Evolutionary conservation across 306 rosid species (phyloP).

Genomic region (Chamaecrista fasciculata): DNA sequence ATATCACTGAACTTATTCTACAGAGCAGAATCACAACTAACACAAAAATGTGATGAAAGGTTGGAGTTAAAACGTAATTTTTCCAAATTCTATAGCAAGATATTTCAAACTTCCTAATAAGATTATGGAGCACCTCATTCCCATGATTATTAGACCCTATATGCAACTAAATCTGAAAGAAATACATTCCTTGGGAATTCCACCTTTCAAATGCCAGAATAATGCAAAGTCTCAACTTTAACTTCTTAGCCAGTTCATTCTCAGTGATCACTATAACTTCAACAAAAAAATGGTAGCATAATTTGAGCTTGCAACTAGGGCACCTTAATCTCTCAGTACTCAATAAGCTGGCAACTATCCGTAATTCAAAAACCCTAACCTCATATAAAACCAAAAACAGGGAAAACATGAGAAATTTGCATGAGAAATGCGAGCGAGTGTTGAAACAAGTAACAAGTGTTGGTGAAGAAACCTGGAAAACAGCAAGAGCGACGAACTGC

Average conservation of each 20-base stretch:
- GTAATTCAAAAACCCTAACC: constrained; percentile 53
- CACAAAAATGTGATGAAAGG: not conserved
- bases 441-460: not conserved
- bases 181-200: not conserved
- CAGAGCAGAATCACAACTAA: not conserved
- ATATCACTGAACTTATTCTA: not conserved
- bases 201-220: not conserved
- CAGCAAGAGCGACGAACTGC: constrained; percentile 78
- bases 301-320: not conserved
- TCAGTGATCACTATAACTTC: not conserved
- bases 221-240: not conserved
- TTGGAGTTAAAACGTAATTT: constrained; percentile 27
- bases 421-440: not conserved
- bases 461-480: constrained; percentile 65
- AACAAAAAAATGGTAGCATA: not conserved
- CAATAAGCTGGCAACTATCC: not conserved
- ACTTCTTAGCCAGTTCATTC: not conserved
- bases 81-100: not conserved
- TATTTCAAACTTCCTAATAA: constrained; percentile 14
- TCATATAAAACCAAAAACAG: not conserved
- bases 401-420: not conserved
- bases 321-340: constrained; percentile 13
- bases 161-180: not conserved
- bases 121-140: not conserved
- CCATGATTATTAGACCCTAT: not conserved